Evolutionary conservation across 2,329 filamentous ascomycete species (phyloP), one percentile per base, ranked within the genome.

Genomic region (Claviceps sorghi): DNA sequence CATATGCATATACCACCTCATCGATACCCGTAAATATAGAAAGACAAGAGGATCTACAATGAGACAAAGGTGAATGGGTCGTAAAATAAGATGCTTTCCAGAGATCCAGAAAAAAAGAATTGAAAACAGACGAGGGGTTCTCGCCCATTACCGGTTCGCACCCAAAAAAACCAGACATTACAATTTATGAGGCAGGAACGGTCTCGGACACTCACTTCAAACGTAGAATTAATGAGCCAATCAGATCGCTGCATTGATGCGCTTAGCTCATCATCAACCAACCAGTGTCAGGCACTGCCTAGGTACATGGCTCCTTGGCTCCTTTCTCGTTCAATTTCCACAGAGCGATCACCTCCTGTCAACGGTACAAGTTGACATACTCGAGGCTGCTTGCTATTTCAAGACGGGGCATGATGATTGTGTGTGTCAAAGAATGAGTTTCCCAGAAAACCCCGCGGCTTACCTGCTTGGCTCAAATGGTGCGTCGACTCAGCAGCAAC

Each of bases 401-500:
- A 34, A 26, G 36, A 5, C 26, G 22, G 34, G 21, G 32, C 30
- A 34, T 21, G 32, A 51, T 51, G 49, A 21, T 26, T 17, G 10
- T 38, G 41, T 21, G 49, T 11, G 2, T 21, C 13, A 21, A 40
- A 45, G 11, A 34, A 75, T 76, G 73, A 65, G 67, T 51, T 73
- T 76, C 51, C 71, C 72, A 52, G 65, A 72, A 59, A 67, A 65
- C 60, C 76, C 78, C 40, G 66, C 75, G 54, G 75, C 78, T 42
- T 75, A 80, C 60, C 67, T 82, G 9, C 66, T 77, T 52, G 79
- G 78, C 55, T 78, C 79, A 17, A 80, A 77, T 62, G 78, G 79
- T 80, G 61, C 60, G 68, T 67, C 43, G 19, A 30, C 42, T 46
- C 22, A n/a, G 17, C 36, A 38, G 17, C 17, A 17, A 38, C 15